These are phyloP conservation scores for Sphagnum magellanicum DNA, from an alignment of 228 moss, liverwort and hornwort species.

Conservation along the genomic window DNA sequence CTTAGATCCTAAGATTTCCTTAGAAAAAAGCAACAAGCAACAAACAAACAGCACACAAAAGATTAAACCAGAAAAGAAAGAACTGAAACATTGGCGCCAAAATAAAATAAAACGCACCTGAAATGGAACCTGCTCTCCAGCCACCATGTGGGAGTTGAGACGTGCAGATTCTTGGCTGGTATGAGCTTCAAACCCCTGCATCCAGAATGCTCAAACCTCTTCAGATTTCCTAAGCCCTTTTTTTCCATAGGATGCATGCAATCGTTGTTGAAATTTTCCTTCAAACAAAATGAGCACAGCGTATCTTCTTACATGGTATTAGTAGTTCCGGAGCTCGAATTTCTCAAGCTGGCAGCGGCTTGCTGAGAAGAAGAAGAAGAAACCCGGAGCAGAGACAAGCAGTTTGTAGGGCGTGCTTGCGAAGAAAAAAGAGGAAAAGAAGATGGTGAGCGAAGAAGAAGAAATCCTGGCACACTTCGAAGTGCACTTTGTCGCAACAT, in stretches of 20 bases:
- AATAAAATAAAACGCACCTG: conserved; percentile 30
- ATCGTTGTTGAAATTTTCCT: neutral
- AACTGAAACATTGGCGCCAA: neutral
- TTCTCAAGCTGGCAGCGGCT: neutral
- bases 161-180: conserved; percentile 44
- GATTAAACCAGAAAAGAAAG: neutral
- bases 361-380: neutral
- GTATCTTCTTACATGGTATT: neutral
- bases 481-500: conserved; percentile 23
- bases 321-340: conserved; percentile 10
- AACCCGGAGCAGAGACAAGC: conserved; percentile 1
- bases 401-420: neutral
- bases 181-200: conserved; percentile 65
- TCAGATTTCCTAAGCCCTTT: neutral
- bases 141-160: conserved; percentile 96
- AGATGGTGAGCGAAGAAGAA: neutral
- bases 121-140: conserved; percentile 95
- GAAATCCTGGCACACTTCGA: conserved; percentile 3
- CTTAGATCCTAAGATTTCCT: neutral
- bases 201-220: neutral
- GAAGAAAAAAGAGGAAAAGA: neutral
- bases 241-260: neutral
- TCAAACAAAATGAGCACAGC: neutral
- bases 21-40: neutral
- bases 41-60: neutral